Base-by-base conservation (phyloP, 2,329 filamentous ascomycete species). In the Fusarium tuaranense region DNA sequence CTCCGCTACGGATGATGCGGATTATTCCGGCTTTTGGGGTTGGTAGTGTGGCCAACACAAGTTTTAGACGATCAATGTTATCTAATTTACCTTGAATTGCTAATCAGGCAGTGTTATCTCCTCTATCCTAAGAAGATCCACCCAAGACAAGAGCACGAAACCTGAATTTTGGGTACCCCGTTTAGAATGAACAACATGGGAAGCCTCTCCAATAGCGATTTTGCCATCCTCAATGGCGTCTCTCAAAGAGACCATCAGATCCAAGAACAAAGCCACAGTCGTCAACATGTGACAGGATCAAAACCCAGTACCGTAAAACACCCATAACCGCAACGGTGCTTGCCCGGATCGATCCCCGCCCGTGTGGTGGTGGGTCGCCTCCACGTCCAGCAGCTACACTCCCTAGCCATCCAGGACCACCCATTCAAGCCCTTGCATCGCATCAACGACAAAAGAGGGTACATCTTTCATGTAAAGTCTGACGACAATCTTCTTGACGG, bases 11-110 rank as follows among this genome's bases (percentile, higher is more conserved):
- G 25, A 70, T 72, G 70, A 57, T 66, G 16, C 34, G 70, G 13
- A 57, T 70, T 7, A 53, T 72, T 20, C 70, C 70, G 0, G 68
- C 63, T 3, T 72, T 72, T 57, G 68, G 70, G 8, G 51, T 72
- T 7, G 70, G 70, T 0, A 70, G 60, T n/a, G 65, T 72, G 10
- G 70, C 65, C 8, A 72, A 70, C 5, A 72, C 70, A 4, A 63
- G 61, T 18, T 72, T 64, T 30, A 69, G 70, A 36, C 70, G 57
- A 39, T 60, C 57, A 27, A 39, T 38, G 57, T 8, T 60, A 41
- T 41, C 57, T 2, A 20, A 10, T 30, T 39, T 41, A 3, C 32
- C 51, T 5, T 55, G 12, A 55, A 34, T 5, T 16, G 51, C 27
- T 13, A 30, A 14, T 20, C 12, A 34, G 20, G 16, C 7, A 2